Evolutionary conservation across 305 asterid genomes (phyloP).

Genomic region (Petunia hybrid): DNA sequence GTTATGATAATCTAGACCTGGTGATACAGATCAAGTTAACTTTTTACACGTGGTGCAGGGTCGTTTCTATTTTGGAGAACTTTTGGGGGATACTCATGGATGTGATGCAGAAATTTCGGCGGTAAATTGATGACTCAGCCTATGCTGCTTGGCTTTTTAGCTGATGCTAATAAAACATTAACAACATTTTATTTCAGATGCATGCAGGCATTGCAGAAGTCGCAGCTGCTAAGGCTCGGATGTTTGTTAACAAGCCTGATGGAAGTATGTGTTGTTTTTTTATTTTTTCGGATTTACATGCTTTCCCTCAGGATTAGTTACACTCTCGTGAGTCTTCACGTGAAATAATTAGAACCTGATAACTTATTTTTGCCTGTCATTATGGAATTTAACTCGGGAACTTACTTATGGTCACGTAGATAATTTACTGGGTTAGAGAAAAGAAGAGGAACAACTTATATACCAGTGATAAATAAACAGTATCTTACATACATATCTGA

Average conservation of each 20-base stretch:
- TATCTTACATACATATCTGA: neutral
- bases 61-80: constrained; percentile 93
- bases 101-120: constrained; percentile 84
- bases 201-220: constrained; percentile 98
- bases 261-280: constrained; percentile 72
- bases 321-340: neutral
- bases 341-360: neutral
- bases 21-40: constrained; percentile 23
- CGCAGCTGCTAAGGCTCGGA: constrained; percentile 99
- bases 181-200: constrained; percentile 67
- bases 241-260: constrained; percentile 96
- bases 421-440: neutral
- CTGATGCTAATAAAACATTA: constrained; percentile 33
- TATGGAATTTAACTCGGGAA: neutral
- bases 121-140: constrained; percentile 53
- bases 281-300: neutral
- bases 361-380: neutral
- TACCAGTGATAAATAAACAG: no score
- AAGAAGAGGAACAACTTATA: neutral
- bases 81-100: constrained; percentile 66
- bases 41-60: constrained; percentile 58
- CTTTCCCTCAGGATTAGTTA: neutral
- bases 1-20: neutral
- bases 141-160: constrained; percentile 34
- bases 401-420: neutral